Percentiles rank a stretch among this genome's conserved stretches.
Conservation (phyloP, 2,329 filamentous ascomycete genomes). For the Macroventuria anomochaeta region DNA sequence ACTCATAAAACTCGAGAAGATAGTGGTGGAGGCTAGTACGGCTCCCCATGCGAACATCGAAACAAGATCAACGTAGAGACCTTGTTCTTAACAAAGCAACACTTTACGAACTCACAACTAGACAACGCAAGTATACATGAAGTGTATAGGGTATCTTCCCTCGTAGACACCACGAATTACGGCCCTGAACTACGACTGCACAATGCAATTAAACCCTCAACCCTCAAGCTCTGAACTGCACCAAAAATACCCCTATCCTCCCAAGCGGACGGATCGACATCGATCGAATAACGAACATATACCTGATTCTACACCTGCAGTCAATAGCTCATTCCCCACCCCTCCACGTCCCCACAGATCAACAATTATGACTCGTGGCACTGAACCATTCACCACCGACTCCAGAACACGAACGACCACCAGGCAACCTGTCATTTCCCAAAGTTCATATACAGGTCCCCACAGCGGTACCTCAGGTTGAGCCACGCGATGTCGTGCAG, state of each 20-base stretch:
- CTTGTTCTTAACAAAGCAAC: not conserved
- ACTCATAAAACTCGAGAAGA: not conserved
- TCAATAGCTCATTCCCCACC: constrained; percentile 4
- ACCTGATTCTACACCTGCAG: not conserved
- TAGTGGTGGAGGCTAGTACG: not conserved
- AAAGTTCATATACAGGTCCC: not conserved
- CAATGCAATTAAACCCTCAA: no score
- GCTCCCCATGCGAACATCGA: not conserved
- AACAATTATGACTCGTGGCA: constrained; percentile 4
- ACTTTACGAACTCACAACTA: not conserved
- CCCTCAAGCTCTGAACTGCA: no score
- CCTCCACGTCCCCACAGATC: not conserved
- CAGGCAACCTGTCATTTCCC: constrained; percentile 2
- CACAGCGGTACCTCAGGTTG: no score
- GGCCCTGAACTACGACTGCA: not conserved
- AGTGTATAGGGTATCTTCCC: not conserved
- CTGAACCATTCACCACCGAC: constrained; percentile 10
- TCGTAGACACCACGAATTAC: not conserved
- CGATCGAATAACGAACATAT: not conserved
- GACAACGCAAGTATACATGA: not conserved
- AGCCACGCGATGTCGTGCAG: constrained; percentile 16
- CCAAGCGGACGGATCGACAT: not conserved
- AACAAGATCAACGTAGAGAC: not conserved
- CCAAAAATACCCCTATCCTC: not conserved
- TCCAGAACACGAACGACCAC: not conserved